These are phyloP conservation scores for Zasmidium citrigriseum DNA, from an alignment of 2,329 filamentous ascomycete genomes.

Conservation along the genomic window DNA sequence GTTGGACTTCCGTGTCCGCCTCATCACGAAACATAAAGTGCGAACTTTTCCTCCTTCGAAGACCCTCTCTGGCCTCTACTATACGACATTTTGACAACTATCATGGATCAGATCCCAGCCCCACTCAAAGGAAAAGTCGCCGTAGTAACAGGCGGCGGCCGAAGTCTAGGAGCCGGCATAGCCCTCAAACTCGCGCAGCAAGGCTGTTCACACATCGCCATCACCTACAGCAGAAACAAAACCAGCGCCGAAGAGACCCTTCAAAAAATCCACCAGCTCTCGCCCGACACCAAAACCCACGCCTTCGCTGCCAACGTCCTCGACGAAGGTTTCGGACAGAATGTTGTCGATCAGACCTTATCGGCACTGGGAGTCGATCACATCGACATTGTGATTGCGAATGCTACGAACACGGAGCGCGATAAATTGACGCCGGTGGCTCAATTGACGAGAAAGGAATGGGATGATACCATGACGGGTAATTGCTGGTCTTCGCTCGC, in stretches of 20 bases:
- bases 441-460: constrained; percentile 4
- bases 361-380: not conserved
- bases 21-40: too few species aligned
- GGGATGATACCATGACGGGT: constrained; percentile 9
- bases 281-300: not conserved
- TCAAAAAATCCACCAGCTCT: not conserved
- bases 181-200: not conserved
- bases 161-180: not conserved
- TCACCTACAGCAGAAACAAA: not conserved
- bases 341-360: not conserved
- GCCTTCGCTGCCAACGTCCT: not conserved
- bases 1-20: too few species aligned
- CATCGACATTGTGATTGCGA: constrained; percentile 2
- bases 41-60: too few species aligned
- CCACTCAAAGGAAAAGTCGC: not conserved
- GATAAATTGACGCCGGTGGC: not conserved
- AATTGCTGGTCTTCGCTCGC: constrained; percentile 11
- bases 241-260: not conserved
- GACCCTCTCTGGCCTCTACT: too few species aligned
- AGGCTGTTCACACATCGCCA: not conserved
- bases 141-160: not conserved
- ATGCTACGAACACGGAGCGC: constrained; percentile 3
- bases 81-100: not conserved
- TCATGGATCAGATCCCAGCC: not conserved
- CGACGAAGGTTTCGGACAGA: not conserved